Base-by-base conservation (phyloP, 495 filamentous ascomycete species). In the Neurospora intermedia region DNA sequence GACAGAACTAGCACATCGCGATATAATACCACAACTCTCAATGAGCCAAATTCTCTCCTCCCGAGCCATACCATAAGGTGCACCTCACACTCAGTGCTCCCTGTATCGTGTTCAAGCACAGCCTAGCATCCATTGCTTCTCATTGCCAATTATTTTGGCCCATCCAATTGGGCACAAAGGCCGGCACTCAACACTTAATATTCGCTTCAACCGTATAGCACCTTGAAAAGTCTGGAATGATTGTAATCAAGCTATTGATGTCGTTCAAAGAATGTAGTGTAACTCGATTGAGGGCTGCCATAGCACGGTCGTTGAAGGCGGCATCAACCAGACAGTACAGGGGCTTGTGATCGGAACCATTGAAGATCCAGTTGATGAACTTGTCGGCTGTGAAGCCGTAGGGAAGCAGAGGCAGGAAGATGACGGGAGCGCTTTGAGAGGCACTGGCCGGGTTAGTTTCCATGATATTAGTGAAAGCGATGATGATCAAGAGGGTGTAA, bases 331-430 rank as follows among this genome's bases (percentile, higher is more conserved):
- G 38, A n/a, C 46, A 72, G 38, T 72, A 72, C 8, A 72, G 7
- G 1, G 70, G 70, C 70, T 72, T 72, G 9, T 31, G 46, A 38
- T 54, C 54, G 39, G 70, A 59, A 16, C 62, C 70, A 16, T 72
- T 54, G 46, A 72, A 72, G 18, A 72, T 62, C 10, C 31, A 72
- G 70, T 41, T 27, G 70, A 71, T 39, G 45, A 72, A 66, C 43
- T 40, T 66, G 8, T 59, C 46, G 15, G 54, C 70, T 23, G 27
- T 38, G 40, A 72, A 72, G 70, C 46, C 70, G 8, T 35, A 23
- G 23, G 70, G 70, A 20, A 62, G 43, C 16, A 72, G 16, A 3
- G 70, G 38, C 39, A 31, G 20, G 38, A 48, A 43, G 38, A 45
- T 13, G 27, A 9, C 18, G 20, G 70, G 39, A 7, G 54, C 54